A percentile compares a stretch with the other conserved stretches of the same genome.
Evolutionary conservation across 805 yeast species (phyloP).

Genomic region (Brettanomyces sp.): DNA sequence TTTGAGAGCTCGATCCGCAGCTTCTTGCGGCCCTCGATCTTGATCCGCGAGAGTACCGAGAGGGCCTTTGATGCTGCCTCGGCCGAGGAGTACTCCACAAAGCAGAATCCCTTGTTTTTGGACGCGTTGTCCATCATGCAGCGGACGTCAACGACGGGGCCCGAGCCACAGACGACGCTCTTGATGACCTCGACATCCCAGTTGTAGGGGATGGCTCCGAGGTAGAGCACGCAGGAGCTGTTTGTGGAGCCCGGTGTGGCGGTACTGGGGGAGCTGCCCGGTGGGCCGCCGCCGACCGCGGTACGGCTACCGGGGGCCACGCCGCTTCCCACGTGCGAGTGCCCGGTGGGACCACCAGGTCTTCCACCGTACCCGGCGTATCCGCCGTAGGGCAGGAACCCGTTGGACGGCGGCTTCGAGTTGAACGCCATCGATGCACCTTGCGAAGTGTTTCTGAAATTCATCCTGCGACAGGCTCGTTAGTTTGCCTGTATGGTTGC

Average conservation of each 20-base stretch:
- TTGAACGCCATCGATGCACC: too few species aligned
- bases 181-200: constrained; percentile 61
- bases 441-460: too few species aligned
- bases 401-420: too few species aligned
- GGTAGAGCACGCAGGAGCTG: constrained; percentile 37
- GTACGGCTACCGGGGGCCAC: too few species aligned
- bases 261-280: constrained; percentile 11
- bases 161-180: constrained; percentile 64
- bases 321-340: too few species aligned
- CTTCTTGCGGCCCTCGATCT: constrained; percentile 36
- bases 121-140: constrained; percentile 50
- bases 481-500: too few species aligned
- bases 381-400: too few species aligned
- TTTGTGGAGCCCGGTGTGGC: constrained; percentile 3
- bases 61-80: constrained; percentile 45
- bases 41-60: constrained; percentile 32
- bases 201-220: constrained; percentile 60
- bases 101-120: constrained; percentile 58
- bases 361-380: too few species aligned
- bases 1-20: constrained; percentile 52
- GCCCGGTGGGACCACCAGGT: too few species aligned
- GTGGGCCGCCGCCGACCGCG: too few species aligned
- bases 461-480: too few species aligned
- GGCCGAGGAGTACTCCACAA: constrained; percentile 47
- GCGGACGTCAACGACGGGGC: constrained; percentile 60